A percentile compares a stretch with the other conserved stretches of the same genome.
phyloP scores from a whole-genome alignment of 768 basidiomycete genomes.

The Lyophyllum atratum region DNA sequence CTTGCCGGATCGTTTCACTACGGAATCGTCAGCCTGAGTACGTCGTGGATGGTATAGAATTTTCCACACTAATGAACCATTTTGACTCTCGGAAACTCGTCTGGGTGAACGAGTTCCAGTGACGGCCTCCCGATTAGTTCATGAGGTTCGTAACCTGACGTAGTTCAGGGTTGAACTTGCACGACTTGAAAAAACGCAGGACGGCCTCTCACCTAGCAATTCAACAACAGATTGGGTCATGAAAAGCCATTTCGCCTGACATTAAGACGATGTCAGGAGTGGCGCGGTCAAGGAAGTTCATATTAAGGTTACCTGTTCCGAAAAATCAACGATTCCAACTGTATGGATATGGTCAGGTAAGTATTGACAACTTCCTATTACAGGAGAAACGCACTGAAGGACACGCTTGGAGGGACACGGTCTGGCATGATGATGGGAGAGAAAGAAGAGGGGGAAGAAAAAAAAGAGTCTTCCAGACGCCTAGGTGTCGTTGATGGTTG shows the following conservation, averaged over 20 bases:
- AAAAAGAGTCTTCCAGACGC: conserved; percentile 15
- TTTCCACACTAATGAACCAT: conserved; percentile 66
- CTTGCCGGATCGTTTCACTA: conserved; percentile 75
- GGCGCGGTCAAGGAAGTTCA: conserved; percentile 9
- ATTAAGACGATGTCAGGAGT: conserved; percentile 9
- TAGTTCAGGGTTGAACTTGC: background rate
- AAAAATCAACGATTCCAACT: conserved; percentile 85
- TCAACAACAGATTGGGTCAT: conserved; percentile 68
- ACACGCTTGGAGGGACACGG: conserved; percentile 58
- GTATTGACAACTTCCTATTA: conserved; percentile 7
- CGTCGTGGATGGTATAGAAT: background rate
- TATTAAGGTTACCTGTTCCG: conserved; percentile 54
- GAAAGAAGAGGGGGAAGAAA: conserved; percentile 8
- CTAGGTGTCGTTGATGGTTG: conserved; percentile 11
- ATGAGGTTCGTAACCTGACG: conserved; percentile 68
- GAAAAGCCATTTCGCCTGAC: conserved; percentile 66
- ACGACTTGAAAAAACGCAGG: background rate
- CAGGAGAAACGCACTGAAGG: conserved; percentile 64
- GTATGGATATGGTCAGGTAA: conserved; percentile 7
- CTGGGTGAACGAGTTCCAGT: conserved; percentile 79
- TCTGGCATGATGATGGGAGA: conserved; percentile 37
- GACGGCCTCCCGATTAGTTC: conserved; percentile 72
- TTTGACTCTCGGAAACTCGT: conserved; percentile 69
- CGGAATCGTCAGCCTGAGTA: background rate
- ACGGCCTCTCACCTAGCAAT: conserved; percentile 49